These are phyloP conservation scores for Colletotrichum filicis DNA, from an alignment of 2,329 filamentous ascomycete species.

Conservation along the genomic window DNA sequence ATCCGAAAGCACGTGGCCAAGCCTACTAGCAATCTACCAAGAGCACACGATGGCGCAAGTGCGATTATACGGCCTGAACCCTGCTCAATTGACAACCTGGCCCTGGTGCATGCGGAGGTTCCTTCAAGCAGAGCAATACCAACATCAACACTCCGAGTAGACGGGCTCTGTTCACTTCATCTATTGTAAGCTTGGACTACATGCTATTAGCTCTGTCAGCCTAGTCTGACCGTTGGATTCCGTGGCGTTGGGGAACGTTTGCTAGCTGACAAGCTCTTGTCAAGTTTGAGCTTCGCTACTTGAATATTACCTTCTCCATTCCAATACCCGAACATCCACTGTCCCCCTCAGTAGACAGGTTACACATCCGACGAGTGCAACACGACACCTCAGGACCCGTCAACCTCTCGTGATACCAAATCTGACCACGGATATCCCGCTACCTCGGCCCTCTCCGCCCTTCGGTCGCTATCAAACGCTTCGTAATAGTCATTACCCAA, in stretches of 20 bases:
- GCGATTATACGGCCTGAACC: background rate
- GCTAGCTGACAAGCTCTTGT: background rate
- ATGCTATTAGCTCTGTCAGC: background rate
- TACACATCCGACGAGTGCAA: background rate
- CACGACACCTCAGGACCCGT: background rate
- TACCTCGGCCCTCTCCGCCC: background rate
- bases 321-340: background rate
- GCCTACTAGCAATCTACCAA: background rate
- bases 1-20: background rate
- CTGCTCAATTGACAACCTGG: background rate
- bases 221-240: background rate
- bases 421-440: background rate
- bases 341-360: background rate
- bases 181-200: background rate
- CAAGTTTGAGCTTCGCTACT: background rate
- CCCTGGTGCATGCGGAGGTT: background rate
- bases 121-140: background rate
- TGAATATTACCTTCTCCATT: background rate
- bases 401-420: background rate
- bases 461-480: slow-evolving; percentile 5
- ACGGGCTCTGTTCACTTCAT: background rate
- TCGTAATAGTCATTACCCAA: slow-evolving; percentile 29
- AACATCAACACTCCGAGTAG: background rate
- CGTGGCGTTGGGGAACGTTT: background rate
- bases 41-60: background rate